phyloP scores from a whole-genome alignment of 495 filamentous ascomycete species.

The Xylaria scruposa region DNA sequence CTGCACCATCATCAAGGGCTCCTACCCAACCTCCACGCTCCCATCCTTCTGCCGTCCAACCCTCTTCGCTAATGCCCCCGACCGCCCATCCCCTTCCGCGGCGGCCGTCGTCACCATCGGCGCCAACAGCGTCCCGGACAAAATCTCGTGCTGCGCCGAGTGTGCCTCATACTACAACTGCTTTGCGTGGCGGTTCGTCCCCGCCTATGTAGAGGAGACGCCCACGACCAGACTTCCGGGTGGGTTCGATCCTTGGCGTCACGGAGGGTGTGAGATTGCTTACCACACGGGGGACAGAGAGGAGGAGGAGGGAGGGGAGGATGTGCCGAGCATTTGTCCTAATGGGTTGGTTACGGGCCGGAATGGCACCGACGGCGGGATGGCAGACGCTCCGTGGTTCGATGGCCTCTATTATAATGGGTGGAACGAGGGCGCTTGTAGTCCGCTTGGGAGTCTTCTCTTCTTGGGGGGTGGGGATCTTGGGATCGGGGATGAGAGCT shows the following conservation, averaged over 20 bases:
- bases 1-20: conserved; percentile 36
- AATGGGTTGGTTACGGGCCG: conserved; percentile 31
- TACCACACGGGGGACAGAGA: conserved; percentile 34
- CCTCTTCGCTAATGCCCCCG: conserved; percentile 34
- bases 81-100: conserved; percentile 25
- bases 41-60: conserved; percentile 41
- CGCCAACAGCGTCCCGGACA: conserved; percentile 36
- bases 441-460: conserved; percentile 26
- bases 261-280: conserved; percentile 36
- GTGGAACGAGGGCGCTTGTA: conserved; percentile 42
- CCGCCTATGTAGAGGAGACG: conserved; percentile 29
- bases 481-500: conserved; percentile 23
- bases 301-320: not conserved
- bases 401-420: conserved; percentile 39
- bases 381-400: conserved; percentile 23
- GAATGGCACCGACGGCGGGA: not conserved
- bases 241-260: conserved; percentile 41
- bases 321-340: conserved; percentile 31
- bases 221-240: conserved; percentile 35
- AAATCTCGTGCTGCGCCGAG: conserved; percentile 41
- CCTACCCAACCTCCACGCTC: conserved; percentile 35
- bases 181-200: conserved; percentile 39
- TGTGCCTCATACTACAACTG: conserved; percentile 42
- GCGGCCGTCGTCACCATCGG: conserved; percentile 36
- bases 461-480: conserved; percentile 31